Percentiles rank a stretch among this genome's conserved stretches.
These are phyloP conservation scores for Funneliformis caledonium DNA, from an alignment of 371 early-diverging fungal genomes.

Conservation along the genomic window DNA sequence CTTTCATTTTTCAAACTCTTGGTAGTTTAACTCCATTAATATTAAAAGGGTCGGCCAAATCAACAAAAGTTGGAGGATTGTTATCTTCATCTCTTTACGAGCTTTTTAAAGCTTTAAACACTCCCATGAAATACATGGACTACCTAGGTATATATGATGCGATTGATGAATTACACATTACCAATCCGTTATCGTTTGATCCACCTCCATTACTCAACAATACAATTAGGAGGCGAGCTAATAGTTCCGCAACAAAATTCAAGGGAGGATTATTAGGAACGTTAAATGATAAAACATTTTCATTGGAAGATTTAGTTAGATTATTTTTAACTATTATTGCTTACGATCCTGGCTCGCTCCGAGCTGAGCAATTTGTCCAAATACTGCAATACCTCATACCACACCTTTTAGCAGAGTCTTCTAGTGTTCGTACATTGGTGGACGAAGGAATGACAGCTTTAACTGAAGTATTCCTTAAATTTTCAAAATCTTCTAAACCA, in stretches of 20 bases:
- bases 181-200: background rate
- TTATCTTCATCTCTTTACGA: conserved; percentile 22
- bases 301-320: conserved; percentile 61
- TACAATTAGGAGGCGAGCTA: conserved; percentile 40
- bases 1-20: conserved; percentile 72
- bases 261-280: conserved; percentile 40
- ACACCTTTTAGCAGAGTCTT: conserved; percentile 48
- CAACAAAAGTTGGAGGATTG: conserved; percentile 26
- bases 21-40: conserved; percentile 64
- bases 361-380: conserved; percentile 71
- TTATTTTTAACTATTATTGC: conserved; percentile 70
- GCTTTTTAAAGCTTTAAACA: conserved; percentile 26
- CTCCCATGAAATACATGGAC: background rate
- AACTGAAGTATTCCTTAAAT: conserved; percentile 59
- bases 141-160: conserved; percentile 19
- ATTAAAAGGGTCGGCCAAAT: conserved; percentile 48
- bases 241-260: conserved; percentile 44
- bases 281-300: conserved; percentile 52
- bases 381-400: conserved; percentile 56
- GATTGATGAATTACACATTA: background rate
- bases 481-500: conserved; percentile 60
- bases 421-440: conserved; percentile 48
- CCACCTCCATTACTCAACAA: conserved; percentile 18
- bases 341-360: conserved; percentile 64
- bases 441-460: conserved; percentile 62